A percentile compares a stretch with the other conserved stretches of the same genome.
phyloP scores from a whole-genome alignment of 306 rosid genomes.

The barrel medic (Medicago truncatula) region MtrunA17r5.0-ANR NC_053048.1:45661501-45662000 shows the following conservation, averaged over 20 bases:
- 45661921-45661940: conserved; percentile 49
- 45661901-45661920: conserved; percentile 55
- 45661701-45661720: neutral
- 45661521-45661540: no score
- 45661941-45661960: conserved; percentile 30
- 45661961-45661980: conserved; percentile 38
- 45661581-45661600: no score
- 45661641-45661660: neutral
- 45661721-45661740: neutral
- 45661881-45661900: conserved; percentile 74
- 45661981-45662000: conserved; percentile 15
- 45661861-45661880: conserved; percentile 67
- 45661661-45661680: neutral
- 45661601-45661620: neutral
- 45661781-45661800: neutral
- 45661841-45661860: neutral
- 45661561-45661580: no score
- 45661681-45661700: neutral
- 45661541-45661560: no score
- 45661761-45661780: neutral
- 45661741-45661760: neutral
- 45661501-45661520: no score
- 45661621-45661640: no score
- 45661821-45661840: neutral
- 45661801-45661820: neutral